These are phyloP conservation scores for Phoma sp. DNA, from an alignment of 2,329 filamentous ascomycete species.

Conservation along the genomic window DNA sequence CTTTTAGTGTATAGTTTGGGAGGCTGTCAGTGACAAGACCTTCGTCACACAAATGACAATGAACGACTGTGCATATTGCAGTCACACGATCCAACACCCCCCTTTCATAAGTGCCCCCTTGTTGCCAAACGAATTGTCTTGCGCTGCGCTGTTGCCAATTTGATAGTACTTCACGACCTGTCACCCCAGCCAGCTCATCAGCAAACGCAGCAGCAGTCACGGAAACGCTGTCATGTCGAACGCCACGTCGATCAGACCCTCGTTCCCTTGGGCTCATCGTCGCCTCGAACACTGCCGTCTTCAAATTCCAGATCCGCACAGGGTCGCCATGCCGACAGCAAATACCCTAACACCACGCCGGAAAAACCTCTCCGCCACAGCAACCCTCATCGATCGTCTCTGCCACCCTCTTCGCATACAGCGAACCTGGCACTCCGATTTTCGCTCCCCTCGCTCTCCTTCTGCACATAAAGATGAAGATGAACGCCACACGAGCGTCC, in stretches of 20 bases:
- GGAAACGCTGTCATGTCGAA: conserved; percentile 9
- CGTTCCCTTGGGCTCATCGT: neutral
- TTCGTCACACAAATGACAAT: conserved; percentile 5
- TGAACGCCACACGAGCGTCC: neutral
- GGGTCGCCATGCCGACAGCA: neutral
- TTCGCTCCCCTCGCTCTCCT: neutral
- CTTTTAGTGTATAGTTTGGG: conserved; percentile 28
- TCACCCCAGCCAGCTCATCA: conserved; percentile 10
- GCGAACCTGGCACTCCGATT: neutral
- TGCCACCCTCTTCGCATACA: conserved; percentile 18
- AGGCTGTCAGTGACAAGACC: conserved; percentile 3
- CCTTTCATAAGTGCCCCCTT: neutral
- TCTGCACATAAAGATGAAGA: neutral
- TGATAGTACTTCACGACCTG: neutral
- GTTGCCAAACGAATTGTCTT: neutral
- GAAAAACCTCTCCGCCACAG: conserved; percentile 12
- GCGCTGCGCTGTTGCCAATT: neutral
- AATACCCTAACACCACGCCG: neutral
- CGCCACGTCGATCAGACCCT: neutral
- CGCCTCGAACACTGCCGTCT: neutral
- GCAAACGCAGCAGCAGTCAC: conserved; percentile 23
- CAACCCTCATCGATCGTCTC: conserved; percentile 19
- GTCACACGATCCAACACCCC: neutral
- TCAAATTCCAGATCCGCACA: neutral
- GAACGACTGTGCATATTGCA: conserved; percentile 14